Conservation (phyloP, 1,284 basidiomycete species). For the Apiotrichum montevideense region DNA sequence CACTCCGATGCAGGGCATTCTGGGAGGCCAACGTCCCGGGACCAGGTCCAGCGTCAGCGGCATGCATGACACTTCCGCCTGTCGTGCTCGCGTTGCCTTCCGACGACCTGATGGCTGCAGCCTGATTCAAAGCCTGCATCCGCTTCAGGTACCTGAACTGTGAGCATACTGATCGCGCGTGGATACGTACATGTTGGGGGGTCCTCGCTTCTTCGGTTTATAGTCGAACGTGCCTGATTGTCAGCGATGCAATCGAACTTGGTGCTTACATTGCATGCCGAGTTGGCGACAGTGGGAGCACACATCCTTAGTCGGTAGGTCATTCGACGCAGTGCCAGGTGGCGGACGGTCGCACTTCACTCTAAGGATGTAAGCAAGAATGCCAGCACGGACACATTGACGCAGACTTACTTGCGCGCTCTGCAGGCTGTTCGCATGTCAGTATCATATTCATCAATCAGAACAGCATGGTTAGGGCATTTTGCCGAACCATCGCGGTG, state of each 20-base stretch:
- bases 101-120: background rate
- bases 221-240: conserved; percentile 66
- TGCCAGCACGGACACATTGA: too few relatives aligned
- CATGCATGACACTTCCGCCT: background rate
- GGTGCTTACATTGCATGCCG: conserved; percentile 59
- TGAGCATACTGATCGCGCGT: background rate
- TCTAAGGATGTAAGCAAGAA: conserved; percentile 15
- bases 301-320: conserved; percentile 21
- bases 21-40: conserved; percentile 20
- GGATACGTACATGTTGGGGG: conserved; percentile 69
- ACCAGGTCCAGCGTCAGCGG: conserved; percentile 10
- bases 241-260: background rate
- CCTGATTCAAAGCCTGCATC: conserved; percentile 15
- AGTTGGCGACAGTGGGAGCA: conserved; percentile 65
- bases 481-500: background rate
- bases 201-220: conserved; percentile 82
- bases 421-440: conserved; percentile 31
- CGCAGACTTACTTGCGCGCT: conserved; percentile 36
- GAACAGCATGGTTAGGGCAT: background rate
- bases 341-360: conserved; percentile 43
- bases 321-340: conserved; percentile 18
- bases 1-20: conserved; percentile 12
- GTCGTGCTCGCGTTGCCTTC: background rate
- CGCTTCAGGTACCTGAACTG: conserved; percentile 21
- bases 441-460: background rate